These are phyloP conservation scores for Canna indica DNA, from an alignment of 176 grass and related monocot species.

Conservation along the genomic window DNA sequence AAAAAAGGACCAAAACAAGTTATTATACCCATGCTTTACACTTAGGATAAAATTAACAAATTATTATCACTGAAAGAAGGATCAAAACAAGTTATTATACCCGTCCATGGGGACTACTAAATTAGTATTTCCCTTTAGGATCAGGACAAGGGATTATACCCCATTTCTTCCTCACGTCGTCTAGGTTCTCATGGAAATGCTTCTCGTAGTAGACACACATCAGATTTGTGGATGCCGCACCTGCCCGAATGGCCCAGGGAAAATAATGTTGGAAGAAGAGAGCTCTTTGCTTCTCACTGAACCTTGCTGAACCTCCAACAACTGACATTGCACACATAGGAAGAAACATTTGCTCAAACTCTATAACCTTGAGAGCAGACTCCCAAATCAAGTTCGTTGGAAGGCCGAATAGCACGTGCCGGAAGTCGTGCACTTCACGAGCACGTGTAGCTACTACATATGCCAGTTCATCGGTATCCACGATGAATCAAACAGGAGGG, in stretches of 20 bases:
- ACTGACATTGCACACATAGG: constrained; percentile 91
- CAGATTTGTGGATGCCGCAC: constrained; percentile 51
- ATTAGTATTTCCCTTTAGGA: constrained; percentile 13
- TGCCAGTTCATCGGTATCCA: constrained; percentile 77
- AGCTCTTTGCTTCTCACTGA: constrained; percentile 58
- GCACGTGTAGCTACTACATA: constrained; percentile 66
- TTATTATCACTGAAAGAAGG: no score
- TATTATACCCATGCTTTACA: background rate
- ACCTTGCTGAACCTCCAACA: constrained; percentile 62
- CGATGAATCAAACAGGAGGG: constrained; percentile 79
- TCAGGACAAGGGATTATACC: constrained; percentile 52
- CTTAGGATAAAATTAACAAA: no score
- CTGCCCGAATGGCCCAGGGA: constrained; percentile 63
- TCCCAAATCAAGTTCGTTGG: constrained; percentile 84
- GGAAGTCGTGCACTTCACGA: constrained; percentile 90
- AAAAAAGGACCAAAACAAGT: no score
- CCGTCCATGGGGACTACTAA: background rate
- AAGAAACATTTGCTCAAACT: constrained; percentile 94
- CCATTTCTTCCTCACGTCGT: constrained; percentile 64
- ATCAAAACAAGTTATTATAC: background rate
- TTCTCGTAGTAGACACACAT: constrained; percentile 96
- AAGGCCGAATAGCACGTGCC: constrained; percentile 88
- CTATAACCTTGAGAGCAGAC: constrained; percentile 85
- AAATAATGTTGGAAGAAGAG: constrained; percentile 76
- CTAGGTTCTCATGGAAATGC: constrained; percentile 75